phyloP scores from a whole-genome alignment of 2,329 filamentous ascomycete species.

The Apiospora phragmitis region DNA sequence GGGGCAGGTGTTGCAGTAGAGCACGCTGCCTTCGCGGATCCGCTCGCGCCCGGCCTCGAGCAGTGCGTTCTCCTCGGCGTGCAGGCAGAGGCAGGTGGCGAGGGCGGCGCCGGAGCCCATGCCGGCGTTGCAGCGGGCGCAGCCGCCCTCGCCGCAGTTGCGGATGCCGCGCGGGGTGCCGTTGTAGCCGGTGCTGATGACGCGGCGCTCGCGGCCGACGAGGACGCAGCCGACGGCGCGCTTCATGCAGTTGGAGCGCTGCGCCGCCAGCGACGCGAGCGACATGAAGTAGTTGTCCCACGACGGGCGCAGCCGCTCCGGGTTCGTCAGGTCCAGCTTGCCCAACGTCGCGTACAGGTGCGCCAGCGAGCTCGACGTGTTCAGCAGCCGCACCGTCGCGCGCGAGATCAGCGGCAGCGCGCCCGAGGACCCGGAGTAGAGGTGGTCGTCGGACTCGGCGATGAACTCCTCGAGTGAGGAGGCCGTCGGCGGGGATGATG shows the following conservation, averaged over 20 bases:
- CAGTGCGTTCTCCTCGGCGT: conserved; percentile 96
- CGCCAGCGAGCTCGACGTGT: conserved; percentile 72
- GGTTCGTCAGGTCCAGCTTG: conserved; percentile 74
- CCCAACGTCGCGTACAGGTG: conserved; percentile 73
- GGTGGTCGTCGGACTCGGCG: conserved; percentile 65
- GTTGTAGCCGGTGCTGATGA: conserved; percentile 96
- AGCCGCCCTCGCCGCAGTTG: conserved; percentile 94
- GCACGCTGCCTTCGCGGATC: conserved; percentile 75
- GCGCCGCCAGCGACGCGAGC: conserved; percentile 86
- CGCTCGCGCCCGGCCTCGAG: conserved; percentile 91
- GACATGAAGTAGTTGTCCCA: conserved; percentile 99
- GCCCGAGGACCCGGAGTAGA: conserved; percentile 67
- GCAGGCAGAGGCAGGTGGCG: conserved; percentile 90
- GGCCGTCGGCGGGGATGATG: neutral
- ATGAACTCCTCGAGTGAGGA: conserved; percentile 58
- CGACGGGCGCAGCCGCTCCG: conserved; percentile 77
- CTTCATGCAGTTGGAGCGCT: conserved; percentile 97
- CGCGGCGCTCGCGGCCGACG: conserved; percentile 75
- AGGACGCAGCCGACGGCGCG: conserved; percentile 92
- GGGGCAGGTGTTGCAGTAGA: conserved; percentile 96
- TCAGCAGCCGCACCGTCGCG: conserved; percentile 83
- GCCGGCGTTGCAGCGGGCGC: conserved; percentile 80
- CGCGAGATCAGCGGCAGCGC: conserved; percentile 77
- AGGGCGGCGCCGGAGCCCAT: conserved; percentile 70
- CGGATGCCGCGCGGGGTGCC: conserved; percentile 86